Base-by-base conservation (phyloP, 495 filamentous ascomycete species). In the Xylaria sp. region DNA sequence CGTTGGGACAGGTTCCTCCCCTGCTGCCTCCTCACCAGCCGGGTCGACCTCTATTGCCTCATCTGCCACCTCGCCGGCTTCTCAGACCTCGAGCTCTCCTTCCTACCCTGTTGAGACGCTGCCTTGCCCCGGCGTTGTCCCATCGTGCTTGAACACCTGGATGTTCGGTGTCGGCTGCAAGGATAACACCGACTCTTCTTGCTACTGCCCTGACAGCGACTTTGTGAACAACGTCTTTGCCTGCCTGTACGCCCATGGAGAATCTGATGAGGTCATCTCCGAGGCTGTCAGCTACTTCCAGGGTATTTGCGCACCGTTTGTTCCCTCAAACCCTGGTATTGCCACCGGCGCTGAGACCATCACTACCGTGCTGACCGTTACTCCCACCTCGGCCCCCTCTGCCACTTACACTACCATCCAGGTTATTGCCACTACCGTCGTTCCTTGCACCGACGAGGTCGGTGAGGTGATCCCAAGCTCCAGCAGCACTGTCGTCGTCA, bases 121-220 rank as follows among this genome's bases (percentile, higher is more conserved):
- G 29, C 80, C 84, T 52, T 93, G 90, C 86, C 94, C 95, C 61
- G 82, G 82, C 68, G 86, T 92, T 50, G 90, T 98, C 19, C 94
- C 95, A 66, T 89, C 89, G 72, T 98, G 95, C 84, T 85, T 98
- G 83, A 97, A 97, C 88, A 97, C 95, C 74, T 98, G 93, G 93
- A 80, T 97, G 73, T 88, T 90, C 74, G 84, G 83, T 72, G 85
- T 90, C 44, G 86, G 87, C 80, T 98, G 95, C 89, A 85, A 80
- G 71, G 92, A 93, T 84, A 97, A 97, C 90, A 89, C 91, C 59
- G 92, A 97, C 75, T 80, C 86, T 44, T 79, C 83, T 70, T 98
- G 96, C 90, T 98, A 91, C 90, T 98, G 95, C 89, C 91, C 92
- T 67, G 85, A 92, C 73, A 80, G 85, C 59, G 77, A 86, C 64